A percentile compares a stretch with the other conserved stretches of the same genome.
These are phyloP conservation scores for Paramyrothecium sp. DNA, from an alignment of 2,329 filamentous ascomycete species.

Conservation along the genomic window DNA sequence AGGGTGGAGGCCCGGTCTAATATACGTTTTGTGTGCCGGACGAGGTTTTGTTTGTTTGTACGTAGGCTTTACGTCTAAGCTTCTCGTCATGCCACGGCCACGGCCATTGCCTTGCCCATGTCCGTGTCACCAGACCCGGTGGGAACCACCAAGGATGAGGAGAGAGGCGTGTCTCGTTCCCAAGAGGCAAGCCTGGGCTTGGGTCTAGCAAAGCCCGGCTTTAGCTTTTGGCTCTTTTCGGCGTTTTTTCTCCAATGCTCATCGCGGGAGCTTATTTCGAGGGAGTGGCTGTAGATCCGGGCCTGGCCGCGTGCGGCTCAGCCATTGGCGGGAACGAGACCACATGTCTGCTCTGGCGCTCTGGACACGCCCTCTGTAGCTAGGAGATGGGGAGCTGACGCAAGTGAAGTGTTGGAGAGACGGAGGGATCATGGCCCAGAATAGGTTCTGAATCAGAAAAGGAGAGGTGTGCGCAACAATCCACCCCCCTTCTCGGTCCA, in stretches of 20 bases:
- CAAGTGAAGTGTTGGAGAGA: too few relatives aligned
- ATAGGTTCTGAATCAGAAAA: too few relatives aligned
- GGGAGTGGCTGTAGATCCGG: too few relatives aligned
- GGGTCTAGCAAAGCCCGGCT: too few relatives aligned
- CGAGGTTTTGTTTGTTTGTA: neutral
- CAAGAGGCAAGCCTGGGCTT: too few relatives aligned
- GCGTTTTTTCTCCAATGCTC: neutral
- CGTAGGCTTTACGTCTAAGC: neutral
- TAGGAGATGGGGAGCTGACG: too few relatives aligned
- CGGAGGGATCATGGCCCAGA: too few relatives aligned
- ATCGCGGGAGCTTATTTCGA: neutral
- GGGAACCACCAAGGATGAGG: too few relatives aligned
- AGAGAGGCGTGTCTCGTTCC: too few relatives aligned
- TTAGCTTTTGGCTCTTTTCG: neutral
- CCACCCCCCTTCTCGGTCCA: too few relatives aligned
- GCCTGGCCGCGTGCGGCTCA: neutral
- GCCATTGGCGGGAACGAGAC: neutral
- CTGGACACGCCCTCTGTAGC: too few relatives aligned
- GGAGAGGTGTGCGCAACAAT: too few relatives aligned
- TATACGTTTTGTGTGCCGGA: neutral
- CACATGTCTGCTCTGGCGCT: neutral
- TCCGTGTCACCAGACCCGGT: neutral
- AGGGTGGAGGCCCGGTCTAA: neutral
- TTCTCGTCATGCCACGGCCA: neutral
- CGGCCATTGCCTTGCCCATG: neutral